Percentiles rank a stretch among this genome's conserved stretches.
Evolutionary conservation across 345 rosid genomes (phyloP).

Genomic region (Lenwebbia sp.): DNA sequence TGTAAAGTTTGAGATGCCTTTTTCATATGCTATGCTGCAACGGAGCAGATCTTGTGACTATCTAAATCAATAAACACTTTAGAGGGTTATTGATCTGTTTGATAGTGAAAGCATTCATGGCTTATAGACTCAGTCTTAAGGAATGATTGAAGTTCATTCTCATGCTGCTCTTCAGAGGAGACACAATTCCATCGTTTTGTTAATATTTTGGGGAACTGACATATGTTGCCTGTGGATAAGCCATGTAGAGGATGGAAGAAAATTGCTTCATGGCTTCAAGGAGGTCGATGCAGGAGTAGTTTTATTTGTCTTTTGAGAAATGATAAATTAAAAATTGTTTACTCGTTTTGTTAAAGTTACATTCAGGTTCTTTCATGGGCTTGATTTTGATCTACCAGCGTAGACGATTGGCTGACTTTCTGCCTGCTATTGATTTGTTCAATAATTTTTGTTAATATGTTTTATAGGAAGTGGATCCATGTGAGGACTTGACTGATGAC

Average conservation of each 20-base stretch:
- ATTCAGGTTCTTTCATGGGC: background rate
- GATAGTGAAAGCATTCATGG: background rate
- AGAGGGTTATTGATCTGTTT: background rate
- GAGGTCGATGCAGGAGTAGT: background rate
- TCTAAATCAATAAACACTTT: background rate
- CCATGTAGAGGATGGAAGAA: background rate
- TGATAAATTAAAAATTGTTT: background rate
- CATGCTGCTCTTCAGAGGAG: background rate
- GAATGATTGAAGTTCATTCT: background rate
- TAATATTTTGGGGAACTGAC: background rate
- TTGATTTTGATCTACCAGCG: background rate
- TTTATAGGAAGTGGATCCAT: conserved; percentile 89
- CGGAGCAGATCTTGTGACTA: background rate
- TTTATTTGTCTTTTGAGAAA: background rate
- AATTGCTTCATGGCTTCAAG: background rate
- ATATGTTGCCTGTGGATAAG: background rate
- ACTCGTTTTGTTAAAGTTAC: background rate
- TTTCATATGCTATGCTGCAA: background rate
- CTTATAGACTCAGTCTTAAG: background rate
- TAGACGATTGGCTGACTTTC: background rate
- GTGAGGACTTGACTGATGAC: conserved; percentile 87
- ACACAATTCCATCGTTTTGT: background rate
- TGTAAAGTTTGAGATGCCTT: background rate
- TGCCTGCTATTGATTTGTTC: background rate
- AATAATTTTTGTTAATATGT: background rate